A percentile compares a stretch with the other conserved stretches of the same genome.
These are phyloP conservation scores for Babesia ovis DNA, from an alignment of 169 alveolate species.

Conservation along the genomic window DNA sequence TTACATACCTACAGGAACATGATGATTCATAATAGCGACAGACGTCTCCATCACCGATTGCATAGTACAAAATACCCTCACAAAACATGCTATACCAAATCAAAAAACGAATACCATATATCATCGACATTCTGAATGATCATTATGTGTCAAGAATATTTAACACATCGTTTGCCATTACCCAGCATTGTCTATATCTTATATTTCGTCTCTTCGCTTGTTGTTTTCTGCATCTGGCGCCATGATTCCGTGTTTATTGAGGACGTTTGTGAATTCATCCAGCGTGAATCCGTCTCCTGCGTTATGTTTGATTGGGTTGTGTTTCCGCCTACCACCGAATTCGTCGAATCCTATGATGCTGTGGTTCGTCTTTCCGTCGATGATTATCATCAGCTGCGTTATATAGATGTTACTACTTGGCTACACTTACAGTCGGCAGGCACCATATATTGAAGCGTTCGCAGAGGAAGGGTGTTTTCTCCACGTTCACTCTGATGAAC, in stretches of 20 bases:
- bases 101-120: too few species aligned
- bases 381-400: conserved; percentile 67
- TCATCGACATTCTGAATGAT: too few species aligned
- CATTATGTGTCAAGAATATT: too few species aligned
- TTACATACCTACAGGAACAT: not conserved
- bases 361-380: conserved; percentile 75
- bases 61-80: too few species aligned
- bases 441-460: conserved; percentile 81
- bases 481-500: conserved; percentile 76
- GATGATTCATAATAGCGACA: not conserved
- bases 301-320: not conserved
- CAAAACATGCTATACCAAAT: too few species aligned
- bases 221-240: conserved; percentile 11
- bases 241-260: conserved; percentile 46
- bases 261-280: conserved; percentile 38
- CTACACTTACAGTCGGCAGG: conserved; percentile 72
- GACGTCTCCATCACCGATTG: too few species aligned
- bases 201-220: not conserved
- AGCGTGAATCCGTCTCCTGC: conserved; percentile 64
- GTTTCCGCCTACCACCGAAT: conserved; percentile 70
- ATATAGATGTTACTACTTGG: not conserved
- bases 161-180: too few species aligned
- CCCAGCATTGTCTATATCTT: not conserved
- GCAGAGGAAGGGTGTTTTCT: conserved; percentile 76
- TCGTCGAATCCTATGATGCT: conserved; percentile 78